A percentile compares a stretch with the other conserved stretches of the same genome.
Conservation (phyloP, 306 rosid genomes). For the Ormosia emarginata region DNA sequence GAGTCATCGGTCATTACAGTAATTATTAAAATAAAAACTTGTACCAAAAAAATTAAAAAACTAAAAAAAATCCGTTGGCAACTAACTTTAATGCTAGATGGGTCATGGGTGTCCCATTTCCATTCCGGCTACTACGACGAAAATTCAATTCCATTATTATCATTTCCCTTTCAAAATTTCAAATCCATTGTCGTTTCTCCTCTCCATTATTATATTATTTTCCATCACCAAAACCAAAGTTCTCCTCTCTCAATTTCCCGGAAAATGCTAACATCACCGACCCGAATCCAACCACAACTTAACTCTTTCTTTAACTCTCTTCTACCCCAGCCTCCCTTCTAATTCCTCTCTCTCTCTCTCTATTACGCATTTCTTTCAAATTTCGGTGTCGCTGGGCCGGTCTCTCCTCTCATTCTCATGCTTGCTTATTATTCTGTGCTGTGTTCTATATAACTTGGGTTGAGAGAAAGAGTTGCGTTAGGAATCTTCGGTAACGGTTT, state of each 20-base stretch:
- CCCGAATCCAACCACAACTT: not conserved
- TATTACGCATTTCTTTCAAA: no score
- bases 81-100: not conserved
- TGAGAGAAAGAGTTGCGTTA: not conserved
- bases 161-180: constrained; percentile 3
- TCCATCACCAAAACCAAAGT: not conserved
- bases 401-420: not conserved
- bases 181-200: constrained; percentile 7
- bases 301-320: no score
- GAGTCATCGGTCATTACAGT: no score
- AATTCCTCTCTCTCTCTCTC: not conserved
- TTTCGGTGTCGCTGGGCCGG: no score
- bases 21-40: no score
- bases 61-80: constrained; percentile 9
- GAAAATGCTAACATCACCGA: not conserved
- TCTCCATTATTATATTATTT: not conserved
- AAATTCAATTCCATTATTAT: not conserved
- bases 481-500: not conserved
- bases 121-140: not conserved
- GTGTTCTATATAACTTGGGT: not conserved
- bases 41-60: not conserved
- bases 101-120: not conserved
- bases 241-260: constrained; percentile 17
- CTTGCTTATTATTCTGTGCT: not conserved
- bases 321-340: not conserved